Base-by-base conservation (phyloP, 192 early-diverging fungal genomes). In the Physocladia obscura region DNA sequence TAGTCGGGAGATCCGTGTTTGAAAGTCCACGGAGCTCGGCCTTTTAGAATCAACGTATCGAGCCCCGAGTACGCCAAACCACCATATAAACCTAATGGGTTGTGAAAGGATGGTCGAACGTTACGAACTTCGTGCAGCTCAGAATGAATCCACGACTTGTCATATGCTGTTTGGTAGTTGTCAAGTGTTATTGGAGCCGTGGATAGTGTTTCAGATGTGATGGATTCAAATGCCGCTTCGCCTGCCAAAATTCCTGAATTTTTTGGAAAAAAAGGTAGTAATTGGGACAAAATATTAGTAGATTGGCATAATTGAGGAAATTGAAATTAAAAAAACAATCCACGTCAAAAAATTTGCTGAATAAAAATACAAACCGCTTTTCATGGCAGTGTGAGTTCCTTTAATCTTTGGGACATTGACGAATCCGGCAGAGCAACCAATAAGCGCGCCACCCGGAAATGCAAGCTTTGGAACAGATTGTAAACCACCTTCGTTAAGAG, bases 351-450 rank as follows among this genome's bases (percentile, higher is more conserved):
- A n/a, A n/a, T n/a, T n/a, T n/a, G n/a, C n/a, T n/a, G n/a, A n/a
- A n/a, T n/a, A n/a, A n/a, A n/a, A n/a, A n/a, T n/a, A 13, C 69
- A 60, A 71, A 34, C 95, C 95, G 24, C 91, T 94, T 80, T 94
- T 95, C 95, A 99, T 97, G 48, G 97, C 94, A n/a, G 92, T 99
- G 81, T 99, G 97, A 0, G 95, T 99, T 38, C 97, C 97, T 81
- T 99, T 99, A 74, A 99, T 98, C 81, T 99, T 99, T 59, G 94
- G 92, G 60, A 99, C 85, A 74, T 99, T 99, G 65, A 99, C 64
- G 79, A 97, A 95, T 1, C 97, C 95, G 48, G 97, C 97, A 1
- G 95, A 89, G 74, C 92, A 93, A 35, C 97, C 97, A 63, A 99
- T 92, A 47, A 99, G 81, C 36, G 95, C 94, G 27, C 94, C 95